Evolutionary conservation across 257 asterid genomes (phyloP).

Genomic region (Solanum paucissectum): DNA sequence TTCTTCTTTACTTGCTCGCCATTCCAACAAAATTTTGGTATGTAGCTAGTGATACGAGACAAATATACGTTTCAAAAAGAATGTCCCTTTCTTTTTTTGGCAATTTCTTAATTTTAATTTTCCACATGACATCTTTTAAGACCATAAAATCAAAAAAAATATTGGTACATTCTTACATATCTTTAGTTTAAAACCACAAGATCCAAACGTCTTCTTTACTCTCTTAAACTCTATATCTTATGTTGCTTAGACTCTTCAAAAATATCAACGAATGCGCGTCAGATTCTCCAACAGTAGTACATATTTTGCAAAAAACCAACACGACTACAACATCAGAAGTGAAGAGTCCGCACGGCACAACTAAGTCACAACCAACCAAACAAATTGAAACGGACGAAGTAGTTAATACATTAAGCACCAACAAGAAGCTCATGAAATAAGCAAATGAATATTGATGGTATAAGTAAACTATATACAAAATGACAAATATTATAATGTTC

Average conservation of each 20-base stretch:
- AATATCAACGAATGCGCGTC: fast-evolving
- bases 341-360: not conserved
- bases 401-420: not conserved
- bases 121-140: too few relatives aligned
- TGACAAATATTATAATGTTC: not conserved
- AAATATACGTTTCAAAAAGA: too few relatives aligned
- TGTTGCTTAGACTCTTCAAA: not conserved
- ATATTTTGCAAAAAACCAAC: not conserved
- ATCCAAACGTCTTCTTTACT: not conserved
- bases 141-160: too few relatives aligned
- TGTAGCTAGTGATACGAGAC: too few relatives aligned
- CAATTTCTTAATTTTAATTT: not conserved
- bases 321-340: not conserved
- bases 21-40: not conserved
- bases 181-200: not conserved
- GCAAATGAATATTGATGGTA: not conserved
- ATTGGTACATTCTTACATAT: not conserved
- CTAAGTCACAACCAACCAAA: not conserved
- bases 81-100: not conserved
- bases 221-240: not conserved
- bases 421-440: not conserved
- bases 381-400: not conserved
- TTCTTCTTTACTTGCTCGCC: too few relatives aligned
- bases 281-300: not conserved
- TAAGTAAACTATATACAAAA: not conserved